These are phyloP conservation scores for Cercospora nicotianae DNA, from an alignment of 2,329 filamentous ascomycete genomes.

Conservation along the genomic window DNA sequence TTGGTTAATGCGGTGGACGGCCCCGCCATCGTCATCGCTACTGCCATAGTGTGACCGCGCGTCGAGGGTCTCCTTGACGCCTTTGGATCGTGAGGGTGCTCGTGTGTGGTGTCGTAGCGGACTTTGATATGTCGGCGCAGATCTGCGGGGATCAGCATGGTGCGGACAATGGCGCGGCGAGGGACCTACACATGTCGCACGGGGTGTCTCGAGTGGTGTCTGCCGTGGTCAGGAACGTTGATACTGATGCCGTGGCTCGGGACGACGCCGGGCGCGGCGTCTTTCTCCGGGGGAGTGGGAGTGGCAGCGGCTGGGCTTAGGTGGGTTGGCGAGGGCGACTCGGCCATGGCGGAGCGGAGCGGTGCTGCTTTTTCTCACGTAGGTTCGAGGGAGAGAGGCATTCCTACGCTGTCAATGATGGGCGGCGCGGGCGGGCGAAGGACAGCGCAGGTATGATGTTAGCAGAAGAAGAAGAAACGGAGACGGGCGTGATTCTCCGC, in stretches of 20 bases:
- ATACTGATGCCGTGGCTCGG: constrained; percentile 48
- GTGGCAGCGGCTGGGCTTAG: constrained; percentile 10
- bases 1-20: constrained; percentile 88
- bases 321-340: constrained; percentile 1
- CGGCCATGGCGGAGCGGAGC: constrained; percentile 19
- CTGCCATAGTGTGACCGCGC: constrained; percentile 83
- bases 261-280: constrained; percentile 41
- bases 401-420: not conserved
- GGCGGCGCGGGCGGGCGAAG: not conserved
- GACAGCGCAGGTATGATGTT: not conserved
- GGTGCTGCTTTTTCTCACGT: constrained; percentile 4
- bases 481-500: constrained; percentile 2
- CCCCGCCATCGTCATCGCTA: constrained; percentile 76
- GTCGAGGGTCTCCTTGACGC: constrained; percentile 85
- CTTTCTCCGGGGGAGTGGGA: constrained; percentile 10
- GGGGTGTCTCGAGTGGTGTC: constrained; percentile 47
- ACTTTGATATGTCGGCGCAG: constrained; percentile 59
- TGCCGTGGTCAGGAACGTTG: constrained; percentile 42
- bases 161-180: constrained; percentile 11
- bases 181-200: constrained; percentile 53
- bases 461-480: constrained; percentile 6
- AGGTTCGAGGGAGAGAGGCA: constrained; percentile 8
- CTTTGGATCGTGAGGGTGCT: constrained; percentile 59
- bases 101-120: constrained; percentile 66
- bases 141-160: constrained; percentile 43